A percentile compares a stretch with the other conserved stretches of the same genome.
These are phyloP conservation scores for Zoysia matrella DNA, from an alignment of 202 grass and related monocot genomes.

Conservation along the genomic window DNA sequence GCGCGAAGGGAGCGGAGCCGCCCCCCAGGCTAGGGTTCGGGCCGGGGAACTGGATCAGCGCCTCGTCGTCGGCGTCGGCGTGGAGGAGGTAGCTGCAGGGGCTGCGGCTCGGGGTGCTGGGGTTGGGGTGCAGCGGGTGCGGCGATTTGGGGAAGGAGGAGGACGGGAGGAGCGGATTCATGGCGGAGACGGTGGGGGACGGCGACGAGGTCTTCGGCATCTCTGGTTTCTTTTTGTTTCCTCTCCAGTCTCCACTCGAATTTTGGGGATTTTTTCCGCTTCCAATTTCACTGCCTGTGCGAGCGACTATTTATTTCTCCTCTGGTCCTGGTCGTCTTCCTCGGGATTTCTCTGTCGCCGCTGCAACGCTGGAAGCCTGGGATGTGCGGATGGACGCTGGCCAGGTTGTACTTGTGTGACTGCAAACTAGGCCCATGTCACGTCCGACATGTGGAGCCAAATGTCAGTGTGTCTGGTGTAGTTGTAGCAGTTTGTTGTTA, in stretches of 20 bases:
- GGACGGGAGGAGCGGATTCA: constrained; percentile 78
- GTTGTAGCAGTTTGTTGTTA: too few species aligned
- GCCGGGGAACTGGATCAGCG: constrained; percentile 57
- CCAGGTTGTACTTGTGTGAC: neutral
- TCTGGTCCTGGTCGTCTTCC: too few species aligned
- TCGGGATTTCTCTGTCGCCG: neutral
- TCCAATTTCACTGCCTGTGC: constrained; percentile 10
- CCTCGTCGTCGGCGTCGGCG: constrained; percentile 79
- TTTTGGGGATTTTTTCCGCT: constrained; percentile 23
- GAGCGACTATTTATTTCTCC: neutral
- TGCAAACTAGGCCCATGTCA: neutral
- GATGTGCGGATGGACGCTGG: too few species aligned
- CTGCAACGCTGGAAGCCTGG: neutral
- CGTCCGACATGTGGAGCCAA: too few species aligned
- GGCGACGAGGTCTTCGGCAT: constrained; percentile 89
- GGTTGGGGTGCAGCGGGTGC: constrained; percentile 58
- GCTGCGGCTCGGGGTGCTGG: neutral
- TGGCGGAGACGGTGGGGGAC: constrained; percentile 76
- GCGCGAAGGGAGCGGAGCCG: constrained; percentile 26
- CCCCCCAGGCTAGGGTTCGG: constrained; percentile 43
- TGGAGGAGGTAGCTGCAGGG: constrained; percentile 50
- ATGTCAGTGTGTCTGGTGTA: neutral
- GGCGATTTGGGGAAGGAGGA: constrained; percentile 59
- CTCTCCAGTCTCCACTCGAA: neutral
- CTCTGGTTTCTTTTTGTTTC: neutral